These are phyloP conservation scores for Pythium dissimile DNA, from an alignment of 352 stramenopile species.

Conservation along the genomic window DNA sequence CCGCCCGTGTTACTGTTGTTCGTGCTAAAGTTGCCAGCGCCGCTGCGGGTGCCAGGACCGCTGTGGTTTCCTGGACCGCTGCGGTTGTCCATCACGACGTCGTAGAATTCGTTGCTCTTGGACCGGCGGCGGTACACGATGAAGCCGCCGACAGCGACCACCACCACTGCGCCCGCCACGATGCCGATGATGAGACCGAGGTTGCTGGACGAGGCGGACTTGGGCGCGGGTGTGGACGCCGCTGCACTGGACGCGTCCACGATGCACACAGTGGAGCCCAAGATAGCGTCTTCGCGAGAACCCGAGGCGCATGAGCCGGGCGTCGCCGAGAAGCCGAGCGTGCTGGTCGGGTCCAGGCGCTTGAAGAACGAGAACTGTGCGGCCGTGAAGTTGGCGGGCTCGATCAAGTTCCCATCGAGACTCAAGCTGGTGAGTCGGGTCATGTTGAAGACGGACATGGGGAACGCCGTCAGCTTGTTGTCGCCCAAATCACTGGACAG, in stretches of 20 bases:
- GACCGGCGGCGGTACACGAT: constrained; percentile 48
- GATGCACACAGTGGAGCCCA: constrained; percentile 58
- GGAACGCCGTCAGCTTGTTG: constrained; percentile 27
- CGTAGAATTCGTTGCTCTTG: constrained; percentile 31
- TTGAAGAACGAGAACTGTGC: constrained; percentile 23
- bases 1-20: constrained; percentile 12
- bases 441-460: constrained; percentile 59
- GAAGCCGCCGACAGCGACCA: constrained; percentile 42
- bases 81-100: constrained; percentile 25
- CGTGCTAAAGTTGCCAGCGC: constrained; percentile 18
- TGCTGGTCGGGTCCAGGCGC: constrained; percentile 27
- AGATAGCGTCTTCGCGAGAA: constrained; percentile 34
- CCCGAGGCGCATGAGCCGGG: constrained; percentile 32
- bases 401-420: constrained; percentile 55
- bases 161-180: constrained; percentile 43
- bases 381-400: constrained; percentile 29
- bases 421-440: constrained; percentile 59
- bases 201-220: constrained; percentile 21
- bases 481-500: constrained; percentile 16
- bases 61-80: constrained; percentile 32
- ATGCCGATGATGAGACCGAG: constrained; percentile 53
- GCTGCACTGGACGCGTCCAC: constrained; percentile 1
- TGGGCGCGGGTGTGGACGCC: neutral
- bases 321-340: constrained; percentile 31
- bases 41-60: constrained; percentile 19